Base-by-base conservation (phyloP, 2,329 filamentous ascomycete genomes). In the Leptographium lundbergii region DNA sequence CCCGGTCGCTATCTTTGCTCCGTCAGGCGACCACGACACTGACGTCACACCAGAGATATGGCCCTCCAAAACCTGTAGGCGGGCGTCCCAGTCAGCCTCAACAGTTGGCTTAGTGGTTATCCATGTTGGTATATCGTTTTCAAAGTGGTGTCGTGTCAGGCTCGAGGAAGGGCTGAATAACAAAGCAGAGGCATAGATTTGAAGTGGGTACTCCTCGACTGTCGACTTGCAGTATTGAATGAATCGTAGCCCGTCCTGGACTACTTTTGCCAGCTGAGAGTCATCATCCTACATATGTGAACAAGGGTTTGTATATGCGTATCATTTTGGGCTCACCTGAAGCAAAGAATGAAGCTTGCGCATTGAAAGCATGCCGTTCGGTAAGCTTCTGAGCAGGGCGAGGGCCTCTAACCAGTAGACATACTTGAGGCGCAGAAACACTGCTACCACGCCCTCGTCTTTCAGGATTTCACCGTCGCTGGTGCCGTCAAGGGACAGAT, bases 331-430 rank as follows among this genome's bases (percentile, higher is more conserved):
- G 52, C 34, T 36, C 34, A 36, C 34, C 34, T 32, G 34, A 36
- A 36, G 34, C 13, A 36, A 13, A 57, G 4, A 54, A 6, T 54
- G n/a, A 14, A 70, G 65, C 54, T 63, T 63, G 13, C 13, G 7
- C 22, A 71, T 61, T 9, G 64, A 58, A 19, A 62, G 22, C 5
- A 69, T 56, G 2, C 64, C 70, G 58, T 64, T 54, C 13, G 63
- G 61, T 9, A 69, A 62, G 47, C 64, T 61, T 11, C 57, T 53
- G 19, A 72, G 60, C 6, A 74, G 66, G 54, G 71, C 72, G 3
- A 77, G 66, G 34, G 71, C 69, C 59, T 77, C 74, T 2, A 78
- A 64, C 74, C 73, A 77, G 57, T 76, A 68, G 1, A 77, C 67
- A 56, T 69, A 68, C 24, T 72, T 68, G n/a, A 65, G 58, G 59